Conservation (phyloP, 768 basidiomycete species). For the Xerocomellus intermedius region DNA sequence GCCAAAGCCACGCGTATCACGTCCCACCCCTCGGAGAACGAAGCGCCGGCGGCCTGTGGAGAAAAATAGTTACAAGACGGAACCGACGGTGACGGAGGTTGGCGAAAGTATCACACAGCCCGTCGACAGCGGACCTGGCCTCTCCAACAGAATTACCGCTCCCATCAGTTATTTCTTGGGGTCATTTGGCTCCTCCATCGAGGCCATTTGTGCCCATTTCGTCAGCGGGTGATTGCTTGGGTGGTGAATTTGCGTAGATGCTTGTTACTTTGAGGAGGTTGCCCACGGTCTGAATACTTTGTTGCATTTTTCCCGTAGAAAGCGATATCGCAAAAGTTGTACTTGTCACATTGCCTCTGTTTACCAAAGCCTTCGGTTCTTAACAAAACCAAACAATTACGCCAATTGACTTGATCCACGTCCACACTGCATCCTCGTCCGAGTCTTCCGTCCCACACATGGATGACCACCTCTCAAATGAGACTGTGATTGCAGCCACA, state of each 20-base stretch:
- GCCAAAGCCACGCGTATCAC: background rate
- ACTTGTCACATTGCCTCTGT: background rate
- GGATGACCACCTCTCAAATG: slow-evolving; percentile 8
- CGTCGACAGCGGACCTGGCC: background rate
- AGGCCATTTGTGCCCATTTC: background rate
- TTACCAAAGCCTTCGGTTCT: slow-evolving; percentile 4
- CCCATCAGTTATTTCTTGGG: background rate
- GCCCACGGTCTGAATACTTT: background rate
- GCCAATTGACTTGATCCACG: background rate
- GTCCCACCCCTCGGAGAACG: background rate
- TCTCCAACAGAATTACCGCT: background rate
- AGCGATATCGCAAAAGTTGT: background rate
- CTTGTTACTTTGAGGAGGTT: background rate
- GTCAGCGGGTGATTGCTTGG: background rate
- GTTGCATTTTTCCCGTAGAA: background rate
- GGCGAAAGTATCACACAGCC: background rate
- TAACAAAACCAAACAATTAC: slow-evolving; percentile 25
- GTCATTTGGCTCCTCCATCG: slow-evolving; percentile 1
- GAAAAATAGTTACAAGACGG: background rate
- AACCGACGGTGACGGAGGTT: background rate
- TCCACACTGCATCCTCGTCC: background rate
- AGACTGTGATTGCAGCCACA: slow-evolving; percentile 5
- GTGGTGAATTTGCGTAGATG: background rate
- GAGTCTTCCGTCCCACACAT: slow-evolving; percentile 3
- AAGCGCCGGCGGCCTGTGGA: background rate